Evolutionary conservation across 148 eudicot genomes (phyloP).

Genomic region (Rhododendron ovatum): DNA sequence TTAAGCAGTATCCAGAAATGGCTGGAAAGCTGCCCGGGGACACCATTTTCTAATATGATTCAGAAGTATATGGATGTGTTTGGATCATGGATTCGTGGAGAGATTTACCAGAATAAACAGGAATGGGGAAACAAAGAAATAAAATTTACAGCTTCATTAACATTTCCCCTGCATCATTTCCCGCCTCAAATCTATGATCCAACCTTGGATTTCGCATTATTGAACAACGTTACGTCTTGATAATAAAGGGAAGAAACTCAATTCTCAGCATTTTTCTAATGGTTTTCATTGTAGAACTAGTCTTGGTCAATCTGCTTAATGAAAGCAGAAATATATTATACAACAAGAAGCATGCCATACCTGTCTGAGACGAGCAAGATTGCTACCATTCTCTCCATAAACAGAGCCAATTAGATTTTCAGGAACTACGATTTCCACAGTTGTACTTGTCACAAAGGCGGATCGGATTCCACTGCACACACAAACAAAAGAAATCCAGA

Average conservation of each 20-base stretch:
- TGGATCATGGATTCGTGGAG: background rate
- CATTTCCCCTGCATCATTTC: background rate
- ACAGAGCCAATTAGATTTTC: constrained; percentile 46
- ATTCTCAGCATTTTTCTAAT: background rate
- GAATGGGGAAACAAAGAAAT: background rate
- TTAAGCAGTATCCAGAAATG: background rate
- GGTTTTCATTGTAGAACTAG: background rate
- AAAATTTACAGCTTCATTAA: background rate
- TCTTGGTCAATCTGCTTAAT: constrained; percentile 21
- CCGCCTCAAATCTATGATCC: background rate
- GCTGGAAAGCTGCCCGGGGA: background rate
- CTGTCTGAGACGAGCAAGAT: constrained; percentile 50
- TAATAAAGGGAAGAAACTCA: background rate
- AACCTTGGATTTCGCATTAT: background rate
- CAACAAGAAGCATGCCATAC: background rate
- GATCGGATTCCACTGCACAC: constrained; percentile 32
- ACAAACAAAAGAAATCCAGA: constrained; percentile 1
- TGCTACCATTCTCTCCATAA: constrained; percentile 66
- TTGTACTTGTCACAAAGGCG: constrained; percentile 62
- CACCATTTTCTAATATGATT: background rate
- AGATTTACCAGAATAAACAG: background rate
- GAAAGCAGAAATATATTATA: background rate
- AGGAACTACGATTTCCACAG: constrained; percentile 64
- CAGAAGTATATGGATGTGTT: background rate
- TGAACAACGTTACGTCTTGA: background rate